Base-by-base conservation (phyloP, 805 yeast genomes). In the Scheffersomyces lignosus region DNA sequence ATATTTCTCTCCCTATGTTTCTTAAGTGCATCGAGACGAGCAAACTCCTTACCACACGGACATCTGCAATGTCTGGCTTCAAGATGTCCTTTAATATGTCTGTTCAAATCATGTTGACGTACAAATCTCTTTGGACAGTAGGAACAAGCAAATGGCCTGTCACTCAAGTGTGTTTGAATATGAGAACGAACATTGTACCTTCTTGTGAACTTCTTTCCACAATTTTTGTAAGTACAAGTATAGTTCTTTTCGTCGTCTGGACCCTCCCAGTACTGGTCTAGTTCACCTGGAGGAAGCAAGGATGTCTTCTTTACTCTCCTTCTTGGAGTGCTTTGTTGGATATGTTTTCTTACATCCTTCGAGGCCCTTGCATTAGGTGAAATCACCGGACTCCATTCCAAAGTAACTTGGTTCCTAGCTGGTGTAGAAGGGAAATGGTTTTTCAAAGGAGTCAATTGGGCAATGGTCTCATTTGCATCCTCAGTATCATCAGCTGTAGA, bases 141-240 rank as follows among this genome's bases (percentile, higher is more conserved):
- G 3, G 69, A 68, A 64, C 99, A 93, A 0, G 74, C 67, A 62
- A 87, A 91, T 1, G 99, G 99, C 45, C 97, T 71, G 59, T 95
- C 99, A 57, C 91, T 82, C 33, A 93, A 64, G 69, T 93, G 99
- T 0, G 99, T 93, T 58, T 93, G 99, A 38, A 93, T 90, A 60
- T 93, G 99, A 0, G 96, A 87, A 44, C 98, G 71, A 9, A 88
- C 87, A 53, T 93, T 93, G 62, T 95, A 95, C 31, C 96, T 73
- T 54, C 99, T 73, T 5, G 89, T 80, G 62, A 93, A 91, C 37
- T 75, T 66, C 62, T 93, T 89, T 7, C 86, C 84, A 64, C 99
- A 93, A 37, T 73, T 72, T 12, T 83, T 77, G 60, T 71, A 91
- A 41, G 76, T 71, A 61, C 99, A 93, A 25, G 80, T 73, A 64